These are phyloP conservation scores for Catenaria anguillulae DNA, from an alignment of 371 early-diverging fungal genomes.

Conservation along the genomic window DNA sequence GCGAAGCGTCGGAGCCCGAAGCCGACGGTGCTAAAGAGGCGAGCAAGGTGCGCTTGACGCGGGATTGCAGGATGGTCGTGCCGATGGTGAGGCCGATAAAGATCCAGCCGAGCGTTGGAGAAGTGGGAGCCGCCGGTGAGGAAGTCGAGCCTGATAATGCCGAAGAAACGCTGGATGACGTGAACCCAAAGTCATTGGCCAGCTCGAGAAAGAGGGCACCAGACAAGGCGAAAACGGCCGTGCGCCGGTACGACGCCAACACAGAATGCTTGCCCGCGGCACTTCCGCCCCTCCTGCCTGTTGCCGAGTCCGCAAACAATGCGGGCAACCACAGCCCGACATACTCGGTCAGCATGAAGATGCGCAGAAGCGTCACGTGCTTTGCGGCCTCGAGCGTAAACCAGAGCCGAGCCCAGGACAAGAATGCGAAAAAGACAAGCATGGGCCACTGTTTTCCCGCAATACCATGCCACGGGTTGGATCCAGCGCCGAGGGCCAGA, in stretches of 20 bases:
- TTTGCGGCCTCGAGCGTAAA: neutral
- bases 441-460: neutral
- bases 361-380: conserved; percentile 6
- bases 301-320: conserved; percentile 11
- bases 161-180: too few relatives aligned
- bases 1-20: neutral
- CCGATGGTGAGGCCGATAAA: neutral
- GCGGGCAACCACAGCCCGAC: conserved; percentile 21
- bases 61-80: neutral
- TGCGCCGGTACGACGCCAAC: too few relatives aligned
- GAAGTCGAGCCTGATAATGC: too few relatives aligned
- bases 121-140: too few relatives aligned
- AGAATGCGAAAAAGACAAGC: neutral
- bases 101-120: neutral
- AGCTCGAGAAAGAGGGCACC: neutral
- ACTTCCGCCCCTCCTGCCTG: neutral
- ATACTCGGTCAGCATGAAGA: conserved; percentile 23
- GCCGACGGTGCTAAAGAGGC: neutral
- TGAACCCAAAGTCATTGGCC: neutral
- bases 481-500: too few relatives aligned
- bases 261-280: too few relatives aligned
- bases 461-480: too few relatives aligned
- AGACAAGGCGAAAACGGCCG: neutral
- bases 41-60: neutral
- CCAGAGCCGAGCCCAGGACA: neutral